Evolutionary conservation across 495 filamentous ascomycete species (phyloP).

Genomic region (Annulohypoxylon bovei): DNA sequence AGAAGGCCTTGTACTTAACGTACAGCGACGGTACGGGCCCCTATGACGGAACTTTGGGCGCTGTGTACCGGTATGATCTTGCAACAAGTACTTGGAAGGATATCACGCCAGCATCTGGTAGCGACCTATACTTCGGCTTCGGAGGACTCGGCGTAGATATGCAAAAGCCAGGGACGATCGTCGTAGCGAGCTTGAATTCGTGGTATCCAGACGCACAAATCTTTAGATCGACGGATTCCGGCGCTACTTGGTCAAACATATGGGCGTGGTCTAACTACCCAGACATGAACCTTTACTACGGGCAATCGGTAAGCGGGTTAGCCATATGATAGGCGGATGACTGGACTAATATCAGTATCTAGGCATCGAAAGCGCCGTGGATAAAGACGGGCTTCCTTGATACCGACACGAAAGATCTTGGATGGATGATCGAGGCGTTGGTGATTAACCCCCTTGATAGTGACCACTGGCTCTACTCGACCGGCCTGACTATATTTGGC

Average conservation of each 20-base stretch:
- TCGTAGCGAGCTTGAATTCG: constrained; percentile 65
- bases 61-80: constrained; percentile 64
- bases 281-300: constrained; percentile 56
- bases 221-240: constrained; percentile 64
- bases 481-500: constrained; percentile 66
- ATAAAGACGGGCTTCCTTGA: constrained; percentile 58
- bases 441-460: constrained; percentile 68
- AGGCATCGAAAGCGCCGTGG: constrained; percentile 59
- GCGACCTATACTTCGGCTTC: constrained; percentile 61
- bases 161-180: constrained; percentile 63
- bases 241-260: constrained; percentile 60
- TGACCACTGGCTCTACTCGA: constrained; percentile 69
- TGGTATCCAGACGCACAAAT: constrained; percentile 69
- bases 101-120: constrained; percentile 61
- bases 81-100: constrained; percentile 60
- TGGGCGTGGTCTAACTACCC: constrained; percentile 65
- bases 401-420: constrained; percentile 60
- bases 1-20: constrained; percentile 66
- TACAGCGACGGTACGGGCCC: constrained; percentile 66
- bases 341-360: constrained; percentile 25
- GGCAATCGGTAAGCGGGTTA: constrained; percentile 50
- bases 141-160: constrained; percentile 66
- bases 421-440: constrained; percentile 72
- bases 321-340: constrained; percentile 31
- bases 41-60: constrained; percentile 63